Conservation (phyloP, 805 yeast genomes). For the Ogataea degrootiae region DNA sequence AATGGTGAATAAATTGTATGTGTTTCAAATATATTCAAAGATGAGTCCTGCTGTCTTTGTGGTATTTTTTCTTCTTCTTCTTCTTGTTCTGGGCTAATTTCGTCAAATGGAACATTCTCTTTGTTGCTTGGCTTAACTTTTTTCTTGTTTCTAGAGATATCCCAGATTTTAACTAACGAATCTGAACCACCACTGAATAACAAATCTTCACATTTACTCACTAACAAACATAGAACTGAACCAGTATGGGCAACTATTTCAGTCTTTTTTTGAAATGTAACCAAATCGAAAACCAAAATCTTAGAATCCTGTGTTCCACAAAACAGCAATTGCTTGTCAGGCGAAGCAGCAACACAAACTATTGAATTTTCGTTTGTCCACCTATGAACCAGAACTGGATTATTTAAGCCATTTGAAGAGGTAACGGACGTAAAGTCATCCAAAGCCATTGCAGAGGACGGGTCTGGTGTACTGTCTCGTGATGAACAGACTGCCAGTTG, state of each 20-base stretch:
- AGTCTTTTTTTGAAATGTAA: constrained; percentile 52
- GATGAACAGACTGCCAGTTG: constrained; percentile 2
- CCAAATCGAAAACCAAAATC: constrained; percentile 65
- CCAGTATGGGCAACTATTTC: constrained; percentile 62
- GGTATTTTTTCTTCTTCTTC: not conserved
- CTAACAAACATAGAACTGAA: constrained; percentile 66
- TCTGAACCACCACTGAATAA: constrained; percentile 88
- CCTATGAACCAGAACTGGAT: constrained; percentile 40
- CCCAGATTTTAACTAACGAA: constrained; percentile 85
- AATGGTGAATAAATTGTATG: constrained; percentile 77
- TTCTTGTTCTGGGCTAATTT: not conserved
- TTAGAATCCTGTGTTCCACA: constrained; percentile 91
- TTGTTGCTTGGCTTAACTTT: not conserved
- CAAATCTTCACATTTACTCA: constrained; percentile 47
- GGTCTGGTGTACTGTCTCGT: constrained; percentile 9
- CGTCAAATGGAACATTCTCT: too few relatives aligned
- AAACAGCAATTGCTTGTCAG: constrained; percentile 52
- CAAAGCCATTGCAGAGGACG: not conserved
- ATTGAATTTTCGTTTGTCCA: constrained; percentile 77
- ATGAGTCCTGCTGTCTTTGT: constrained; percentile 1
- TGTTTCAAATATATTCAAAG: constrained; percentile 22
- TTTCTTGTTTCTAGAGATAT: constrained; percentile 35
- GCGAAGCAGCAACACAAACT: constrained; percentile 64
- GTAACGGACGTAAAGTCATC: not conserved
- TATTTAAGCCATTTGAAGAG: not conserved